Percentiles rank a stretch among this genome's conserved stretches.
Evolutionary conservation across 306 rosid species (phyloP).

Genomic region (Quillaja saponaria): DNA sequence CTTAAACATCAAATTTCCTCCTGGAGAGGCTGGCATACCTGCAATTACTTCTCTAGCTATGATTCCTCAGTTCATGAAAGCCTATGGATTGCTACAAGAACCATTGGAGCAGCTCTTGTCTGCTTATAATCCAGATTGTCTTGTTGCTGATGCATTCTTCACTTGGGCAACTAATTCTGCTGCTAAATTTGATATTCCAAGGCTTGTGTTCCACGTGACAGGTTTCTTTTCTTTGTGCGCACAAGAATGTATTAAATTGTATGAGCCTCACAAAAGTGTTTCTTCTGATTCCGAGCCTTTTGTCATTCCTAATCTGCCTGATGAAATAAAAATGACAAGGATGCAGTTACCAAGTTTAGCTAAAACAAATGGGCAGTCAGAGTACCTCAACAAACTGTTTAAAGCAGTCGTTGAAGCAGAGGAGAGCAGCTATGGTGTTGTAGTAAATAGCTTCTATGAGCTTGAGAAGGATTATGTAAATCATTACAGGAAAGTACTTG

Average conservation of each 20-base stretch:
- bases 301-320: conserved; percentile 44
- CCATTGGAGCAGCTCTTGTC: conserved; percentile 29
- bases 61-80: conserved; percentile 10
- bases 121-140: background rate
- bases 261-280: conserved; percentile 36
- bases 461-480: conserved; percentile 52
- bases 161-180: background rate
- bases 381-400: background rate
- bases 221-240: conserved; percentile 38
- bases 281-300: conserved; percentile 41
- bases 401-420: conserved; percentile 27
- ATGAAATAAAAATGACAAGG: conserved; percentile 36
- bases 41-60: conserved; percentile 21
- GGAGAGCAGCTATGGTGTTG: conserved; percentile 46
- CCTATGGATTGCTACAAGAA: conserved; percentile 24
- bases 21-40: conserved; percentile 38
- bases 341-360: background rate
- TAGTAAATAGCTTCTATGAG: conserved; percentile 57
- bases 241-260: background rate
- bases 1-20: conserved; percentile 30
- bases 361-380: background rate
- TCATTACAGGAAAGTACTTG: conserved; percentile 33
- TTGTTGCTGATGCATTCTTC: conserved; percentile 4
- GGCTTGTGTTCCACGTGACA: conserved; percentile 35
- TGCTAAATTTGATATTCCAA: conserved; percentile 31